phyloP scores from a whole-genome alignment of 106 monocot genomes.

The Dendrobium catenatum region DNA sequence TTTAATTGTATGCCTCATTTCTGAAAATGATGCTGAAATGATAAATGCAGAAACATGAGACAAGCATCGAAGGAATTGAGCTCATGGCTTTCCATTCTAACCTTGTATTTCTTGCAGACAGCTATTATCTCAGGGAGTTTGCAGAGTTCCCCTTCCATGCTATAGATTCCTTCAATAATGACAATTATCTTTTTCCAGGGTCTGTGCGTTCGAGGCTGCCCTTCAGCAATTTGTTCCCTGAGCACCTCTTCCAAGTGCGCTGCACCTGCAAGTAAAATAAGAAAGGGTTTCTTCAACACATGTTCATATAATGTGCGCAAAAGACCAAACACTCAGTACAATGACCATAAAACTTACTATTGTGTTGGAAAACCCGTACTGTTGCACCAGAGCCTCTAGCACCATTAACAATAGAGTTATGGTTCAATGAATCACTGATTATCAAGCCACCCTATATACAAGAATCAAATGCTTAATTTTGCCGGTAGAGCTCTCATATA shows the following conservation, averaged over 20 bases:
- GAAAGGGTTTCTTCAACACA: background rate
- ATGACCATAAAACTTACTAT: conserved; percentile 41
- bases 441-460: conserved; percentile 75
- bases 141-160: conserved; percentile 99
- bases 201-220: conserved; percentile 92
- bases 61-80: background rate
- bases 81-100: conserved; percentile 10
- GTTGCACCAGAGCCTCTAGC: conserved; percentile 93
- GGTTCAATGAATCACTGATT: conserved; percentile 94
- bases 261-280: conserved; percentile 40
- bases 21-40: background rate
- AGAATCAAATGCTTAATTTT: background rate
- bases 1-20: background rate
- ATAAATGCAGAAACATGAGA: background rate
- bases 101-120: conserved; percentile 99
- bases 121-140: conserved; percentile 88
- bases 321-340: background rate
- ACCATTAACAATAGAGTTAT: conserved; percentile 98
- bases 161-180: conserved; percentile 95
- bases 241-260: conserved; percentile 94
- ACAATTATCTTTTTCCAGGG: conserved; percentile 99
- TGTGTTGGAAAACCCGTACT: conserved; percentile 94
- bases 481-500: background rate
- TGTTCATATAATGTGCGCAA: background rate
- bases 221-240: conserved; percentile 86